These are phyloP conservation scores for Corymbia citriodora DNA, from an alignment of 441 rosid genomes.

Conservation along the genomic window DNA sequence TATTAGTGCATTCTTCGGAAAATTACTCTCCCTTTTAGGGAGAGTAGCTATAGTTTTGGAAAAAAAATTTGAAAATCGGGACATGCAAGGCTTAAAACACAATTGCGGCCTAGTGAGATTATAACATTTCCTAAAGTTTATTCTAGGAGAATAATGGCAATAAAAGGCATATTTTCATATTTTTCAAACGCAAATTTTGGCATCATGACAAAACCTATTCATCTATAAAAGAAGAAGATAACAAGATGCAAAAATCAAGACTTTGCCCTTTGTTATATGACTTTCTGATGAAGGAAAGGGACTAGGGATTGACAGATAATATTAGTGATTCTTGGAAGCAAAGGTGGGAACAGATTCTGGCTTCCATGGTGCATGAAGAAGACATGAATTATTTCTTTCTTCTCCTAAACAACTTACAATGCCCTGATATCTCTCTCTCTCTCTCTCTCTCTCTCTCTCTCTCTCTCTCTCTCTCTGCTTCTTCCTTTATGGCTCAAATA, in stretches of 20 bases:
- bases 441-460: neutral
- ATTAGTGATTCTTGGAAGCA: slow-evolving; percentile 10
- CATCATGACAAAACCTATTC: neutral
- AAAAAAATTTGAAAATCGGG: neutral
- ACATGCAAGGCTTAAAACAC: neutral
- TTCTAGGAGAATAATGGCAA: neutral
- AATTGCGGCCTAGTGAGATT: neutral
- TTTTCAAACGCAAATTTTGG: too few relatives aligned
- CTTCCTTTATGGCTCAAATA: neutral
- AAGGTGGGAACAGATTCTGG: slow-evolving; percentile 29
- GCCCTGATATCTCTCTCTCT: too few relatives aligned
- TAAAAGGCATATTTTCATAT: neutral
- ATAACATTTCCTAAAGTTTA: neutral
- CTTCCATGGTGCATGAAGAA: neutral
- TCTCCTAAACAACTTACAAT: neutral
- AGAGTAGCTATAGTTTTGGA: neutral
- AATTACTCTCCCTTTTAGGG: neutral
- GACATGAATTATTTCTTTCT: neutral
- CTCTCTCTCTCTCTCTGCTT: neutral
- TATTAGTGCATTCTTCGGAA: too few relatives aligned
- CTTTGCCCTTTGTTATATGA: neutral
- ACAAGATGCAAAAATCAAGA: neutral
- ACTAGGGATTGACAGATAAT: neutral
- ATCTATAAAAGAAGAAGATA: neutral
- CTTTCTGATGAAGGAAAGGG: neutral